These are phyloP conservation scores for Pseudofabraea citricarpa DNA, from an alignment of 2,329 filamentous ascomycete species.

Conservation along the genomic window DNA sequence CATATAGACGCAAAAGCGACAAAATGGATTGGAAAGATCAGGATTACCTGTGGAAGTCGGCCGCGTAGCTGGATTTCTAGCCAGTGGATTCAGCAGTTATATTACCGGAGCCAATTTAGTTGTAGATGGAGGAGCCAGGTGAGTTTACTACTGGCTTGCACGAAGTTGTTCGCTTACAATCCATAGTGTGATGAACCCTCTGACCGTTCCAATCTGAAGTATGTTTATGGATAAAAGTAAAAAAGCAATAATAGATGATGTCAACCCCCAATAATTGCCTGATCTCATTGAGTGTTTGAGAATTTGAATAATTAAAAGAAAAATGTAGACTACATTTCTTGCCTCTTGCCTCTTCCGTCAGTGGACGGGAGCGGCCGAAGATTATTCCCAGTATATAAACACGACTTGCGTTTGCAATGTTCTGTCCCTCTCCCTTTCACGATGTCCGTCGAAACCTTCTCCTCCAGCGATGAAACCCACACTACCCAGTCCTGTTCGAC, in stretches of 20 bases:
- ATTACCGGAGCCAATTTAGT: conserved; percentile 57
- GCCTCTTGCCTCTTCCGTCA: not conserved
- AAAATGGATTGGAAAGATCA: conserved; percentile 53
- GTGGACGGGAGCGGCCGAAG: too few relatives aligned
- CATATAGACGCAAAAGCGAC: conserved; percentile 37
- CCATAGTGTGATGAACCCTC: conserved; percentile 36
- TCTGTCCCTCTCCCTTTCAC: conserved; percentile 3
- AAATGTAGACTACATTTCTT: too few relatives aligned
- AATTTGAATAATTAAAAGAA: too few relatives aligned
- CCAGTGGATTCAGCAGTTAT: conserved; percentile 58
- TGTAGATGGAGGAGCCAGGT: conserved; percentile 57
- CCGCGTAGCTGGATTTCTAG: conserved; percentile 56
- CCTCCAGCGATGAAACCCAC: conserved; percentile 20
- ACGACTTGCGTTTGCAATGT: not conserved
- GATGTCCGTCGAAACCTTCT: conserved; percentile 17
- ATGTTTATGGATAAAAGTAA: conserved; percentile 9
- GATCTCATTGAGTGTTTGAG: too few relatives aligned
- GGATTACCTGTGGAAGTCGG: conserved; percentile 54
- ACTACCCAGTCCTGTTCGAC: conserved; percentile 31
- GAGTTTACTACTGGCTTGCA: too few relatives aligned
- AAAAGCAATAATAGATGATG: too few relatives aligned
- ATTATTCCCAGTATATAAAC: not conserved
- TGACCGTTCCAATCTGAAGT: conserved; percentile 33
- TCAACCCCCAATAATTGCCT: too few relatives aligned
- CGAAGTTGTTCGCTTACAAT: too few relatives aligned